Conservation (phyloP, 106 monocot genomes). For the Triglochin maritima region DNA sequence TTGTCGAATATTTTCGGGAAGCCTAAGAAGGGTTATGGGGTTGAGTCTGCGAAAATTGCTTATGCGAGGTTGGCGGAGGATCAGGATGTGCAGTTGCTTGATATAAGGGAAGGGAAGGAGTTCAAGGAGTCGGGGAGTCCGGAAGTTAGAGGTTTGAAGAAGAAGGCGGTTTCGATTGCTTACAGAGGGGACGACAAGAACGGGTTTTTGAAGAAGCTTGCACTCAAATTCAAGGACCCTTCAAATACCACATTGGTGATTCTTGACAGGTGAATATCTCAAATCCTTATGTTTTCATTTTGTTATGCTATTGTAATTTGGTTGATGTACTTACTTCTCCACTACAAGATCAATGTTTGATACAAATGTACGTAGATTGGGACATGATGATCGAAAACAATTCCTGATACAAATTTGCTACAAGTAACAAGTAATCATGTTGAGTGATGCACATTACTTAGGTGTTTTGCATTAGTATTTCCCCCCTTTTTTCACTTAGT, state of each 20-base stretch:
- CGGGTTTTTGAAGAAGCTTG: constrained; percentile 82
- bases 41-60: constrained; percentile 54
- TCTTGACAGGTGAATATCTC: constrained; percentile 69
- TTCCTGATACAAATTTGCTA: too few relatives aligned
- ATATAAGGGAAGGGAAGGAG: constrained; percentile 77
- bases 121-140: constrained; percentile 62
- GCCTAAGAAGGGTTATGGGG: constrained; percentile 43
- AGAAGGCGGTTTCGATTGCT: constrained; percentile 59
- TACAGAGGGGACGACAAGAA: constrained; percentile 62
- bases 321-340: neutral
- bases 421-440: too few relatives aligned
- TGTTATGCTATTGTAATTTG: neutral
- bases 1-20: constrained; percentile 34
- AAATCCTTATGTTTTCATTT: neutral
- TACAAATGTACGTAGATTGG: too few relatives aligned
- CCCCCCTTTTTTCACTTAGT: too few relatives aligned
- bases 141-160: constrained; percentile 56
- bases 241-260: constrained; percentile 69
- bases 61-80: constrained; percentile 64
- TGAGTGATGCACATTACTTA: too few relatives aligned
- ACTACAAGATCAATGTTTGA: neutral
- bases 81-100: constrained; percentile 56
- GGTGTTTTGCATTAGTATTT: too few relatives aligned
- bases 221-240: constrained; percentile 78
- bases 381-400: too few relatives aligned